Evolutionary conservation across 2,329 filamentous ascomycete genomes (phyloP).

Genomic region (Fusarium nurragi): DNA sequence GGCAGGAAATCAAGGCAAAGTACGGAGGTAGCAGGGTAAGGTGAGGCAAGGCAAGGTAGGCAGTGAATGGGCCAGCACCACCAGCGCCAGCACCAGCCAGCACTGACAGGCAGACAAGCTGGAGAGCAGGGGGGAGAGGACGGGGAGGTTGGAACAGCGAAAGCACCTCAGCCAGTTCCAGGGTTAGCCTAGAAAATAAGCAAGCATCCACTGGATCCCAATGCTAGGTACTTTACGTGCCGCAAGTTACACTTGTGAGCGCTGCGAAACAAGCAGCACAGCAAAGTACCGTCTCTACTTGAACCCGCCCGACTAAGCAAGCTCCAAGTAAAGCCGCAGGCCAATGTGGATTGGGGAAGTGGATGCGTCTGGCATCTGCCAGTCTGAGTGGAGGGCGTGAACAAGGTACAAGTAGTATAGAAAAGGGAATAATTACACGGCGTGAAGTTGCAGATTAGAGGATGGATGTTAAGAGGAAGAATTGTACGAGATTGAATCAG

Average conservation of each 20-base stretch:
- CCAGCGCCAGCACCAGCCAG: conserved; percentile 5
- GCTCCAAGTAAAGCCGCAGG: conserved; percentile 12
- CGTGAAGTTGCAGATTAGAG: not conserved
- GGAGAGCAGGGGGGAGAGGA: not conserved
- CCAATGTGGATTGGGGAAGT: conserved; percentile 20
- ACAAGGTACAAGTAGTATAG: not conserved
- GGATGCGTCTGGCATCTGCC: conserved; percentile 4
- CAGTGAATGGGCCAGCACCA: conserved; percentile 3
- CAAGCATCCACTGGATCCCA: conserved; percentile 1
- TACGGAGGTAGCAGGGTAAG: not conserved
- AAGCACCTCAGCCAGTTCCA: conserved; percentile 16
- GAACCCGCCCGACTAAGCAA: conserved; percentile 6
- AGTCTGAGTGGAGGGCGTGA: conserved; percentile 14
- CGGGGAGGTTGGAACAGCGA: conserved; percentile 20
- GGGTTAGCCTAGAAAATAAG: conserved; percentile 13
- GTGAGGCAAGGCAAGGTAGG: not conserved
- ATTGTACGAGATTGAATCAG: not conserved
- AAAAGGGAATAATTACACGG: not conserved
- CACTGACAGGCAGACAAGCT: conserved; percentile 1
- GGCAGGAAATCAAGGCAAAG: conserved; percentile 31
- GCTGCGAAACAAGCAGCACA: not conserved
- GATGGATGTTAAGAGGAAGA: no score
- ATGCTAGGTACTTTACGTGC: conserved; percentile 12
- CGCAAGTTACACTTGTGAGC: conserved; percentile 14
- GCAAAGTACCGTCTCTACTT: conserved; percentile 1